Base-by-base conservation (phyloP, 2,329 filamentous ascomycete genomes). In the Fusarium haematococcum region DNA sequence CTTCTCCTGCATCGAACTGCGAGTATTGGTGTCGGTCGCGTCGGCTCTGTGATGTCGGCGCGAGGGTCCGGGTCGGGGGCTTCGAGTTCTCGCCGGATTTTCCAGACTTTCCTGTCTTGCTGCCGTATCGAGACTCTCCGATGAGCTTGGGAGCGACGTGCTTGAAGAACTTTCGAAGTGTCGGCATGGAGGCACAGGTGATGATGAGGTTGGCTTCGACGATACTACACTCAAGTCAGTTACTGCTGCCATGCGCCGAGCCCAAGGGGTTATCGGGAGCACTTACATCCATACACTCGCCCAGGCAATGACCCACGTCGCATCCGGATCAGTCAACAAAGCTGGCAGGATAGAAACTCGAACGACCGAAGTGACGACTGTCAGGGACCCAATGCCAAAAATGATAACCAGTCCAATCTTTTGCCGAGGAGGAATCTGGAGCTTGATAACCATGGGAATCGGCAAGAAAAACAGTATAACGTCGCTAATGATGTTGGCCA, bases 401-500 rank as follows among this genome's bases (percentile, higher is more conserved):
- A 88, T 84, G 0, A 81, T 70, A 2, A 83, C 77, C 3, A 88
- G 75, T 1, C 82, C 85, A n/a, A 87, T 67, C 74, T 87, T 89
- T 66, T 88, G 86, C 56, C 82, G 83, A 27, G 74, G 72, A 0
- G 86, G 85, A 39, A 89, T 83, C 58, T 85, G 83, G 1, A 88
- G 75, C n/a, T 80, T 80, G 30, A 85, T 75, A 0, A 89, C 80
- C 39, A 87, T 85, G 0, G 83, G 84, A 32, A 88, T 82, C 0
- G 87, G 87, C 3, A 89, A 74, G 1, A 82, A 71, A 57, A 87
- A 86, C 18, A 87, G 82, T 7, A 88, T 72, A 6, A 89, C 60
- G 71, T 88, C 86, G 9, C 86, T 86, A 18, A 83, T 64, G 54
- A 88, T 86, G 67, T 87, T 88, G 20, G 85, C 79, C 4, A 82